Evolutionary conservation across 2,329 filamentous ascomycete genomes (phyloP).

Genomic region (Curvularia spicifera): DNA sequence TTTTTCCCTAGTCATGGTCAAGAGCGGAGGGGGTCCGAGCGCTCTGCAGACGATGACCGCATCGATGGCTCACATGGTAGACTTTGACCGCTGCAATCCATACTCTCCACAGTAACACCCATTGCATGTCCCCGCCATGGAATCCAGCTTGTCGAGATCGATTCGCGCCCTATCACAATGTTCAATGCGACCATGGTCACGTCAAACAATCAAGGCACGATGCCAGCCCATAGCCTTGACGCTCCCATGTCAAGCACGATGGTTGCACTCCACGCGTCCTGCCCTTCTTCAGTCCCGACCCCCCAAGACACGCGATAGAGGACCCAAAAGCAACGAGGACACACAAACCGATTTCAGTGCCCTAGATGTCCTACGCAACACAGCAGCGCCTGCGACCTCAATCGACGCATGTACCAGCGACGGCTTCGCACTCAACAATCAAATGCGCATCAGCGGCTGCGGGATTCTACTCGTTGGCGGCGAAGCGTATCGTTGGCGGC

Average conservation of each 20-base stretch:
- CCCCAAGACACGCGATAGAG: conserved; percentile 62
- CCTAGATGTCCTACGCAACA: conserved; percentile 79
- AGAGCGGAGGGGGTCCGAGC: conserved; percentile 5
- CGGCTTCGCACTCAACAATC: conserved; percentile 87
- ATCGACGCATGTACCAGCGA: conserved; percentile 82
- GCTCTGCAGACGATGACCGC: conserved; percentile 14
- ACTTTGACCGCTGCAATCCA: conserved; percentile 1
- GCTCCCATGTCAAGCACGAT: conserved; percentile 14
- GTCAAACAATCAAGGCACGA: neutral
- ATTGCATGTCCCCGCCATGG: conserved; percentile 20
- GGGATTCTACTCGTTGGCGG: conserved; percentile 83
- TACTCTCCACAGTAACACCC: neutral
- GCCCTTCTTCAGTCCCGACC: conserved; percentile 37
- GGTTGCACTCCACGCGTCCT: conserved; percentile 31
- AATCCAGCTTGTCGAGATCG: conserved; percentile 22
- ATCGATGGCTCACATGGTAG: conserved; percentile 7
- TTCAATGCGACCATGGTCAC: conserved; percentile 1
- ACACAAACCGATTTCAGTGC: conserved; percentile 74
- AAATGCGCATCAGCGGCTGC: conserved; percentile 69
- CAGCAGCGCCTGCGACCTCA: conserved; percentile 77
- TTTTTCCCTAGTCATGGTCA: too few relatives aligned
- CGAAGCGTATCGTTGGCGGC: conserved; percentile 87
- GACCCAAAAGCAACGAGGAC: conserved; percentile 65
- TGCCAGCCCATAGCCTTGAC: conserved; percentile 6
- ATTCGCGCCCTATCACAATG: conserved; percentile 18